A percentile compares a stretch with the other conserved stretches of the same genome.
These are phyloP conservation scores for Aspergillus clavatus DNA, from an alignment of 2,329 filamentous ascomycete species.

Conservation along the genomic window DNA sequence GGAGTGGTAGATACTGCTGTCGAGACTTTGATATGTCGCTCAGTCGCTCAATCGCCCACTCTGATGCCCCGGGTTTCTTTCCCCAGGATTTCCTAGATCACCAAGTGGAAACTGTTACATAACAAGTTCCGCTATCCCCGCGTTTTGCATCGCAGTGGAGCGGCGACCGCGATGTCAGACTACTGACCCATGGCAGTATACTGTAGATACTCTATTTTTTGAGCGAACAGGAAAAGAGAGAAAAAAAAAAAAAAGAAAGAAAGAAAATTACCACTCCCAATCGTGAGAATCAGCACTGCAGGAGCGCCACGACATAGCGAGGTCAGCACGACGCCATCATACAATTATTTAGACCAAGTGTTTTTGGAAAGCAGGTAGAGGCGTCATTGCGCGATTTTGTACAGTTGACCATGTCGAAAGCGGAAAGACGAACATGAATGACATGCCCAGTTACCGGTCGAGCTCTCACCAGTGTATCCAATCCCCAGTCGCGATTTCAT, in stretches of 20 bases:
- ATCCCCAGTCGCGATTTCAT: background rate
- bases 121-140: slow-evolving; percentile 24
- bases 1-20: background rate
- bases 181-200: too few species aligned
- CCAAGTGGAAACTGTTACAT: slow-evolving; percentile 29
- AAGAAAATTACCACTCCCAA: background rate
- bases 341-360: background rate
- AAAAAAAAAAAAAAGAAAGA: background rate
- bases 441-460: background rate
- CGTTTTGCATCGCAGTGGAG: slow-evolving; percentile 21
- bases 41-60: background rate
- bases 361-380: background rate
- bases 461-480: too few species aligned
- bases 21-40: too few species aligned
- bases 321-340: background rate
- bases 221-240: slow-evolving; percentile 8
- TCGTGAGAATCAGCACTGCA: background rate
- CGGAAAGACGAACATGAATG: background rate
- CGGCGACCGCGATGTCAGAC: background rate
- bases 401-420: background rate
- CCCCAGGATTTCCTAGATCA: slow-evolving; percentile 8
- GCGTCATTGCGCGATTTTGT: background rate
- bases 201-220: too few species aligned
- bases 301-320: background rate
- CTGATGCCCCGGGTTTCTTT: background rate